A percentile compares a stretch with the other conserved stretches of the same genome.
Evolutionary conservation across 352 stramenopile genomes (phyloP).

Genomic region (Halophytophthora polymorphica): DNA sequence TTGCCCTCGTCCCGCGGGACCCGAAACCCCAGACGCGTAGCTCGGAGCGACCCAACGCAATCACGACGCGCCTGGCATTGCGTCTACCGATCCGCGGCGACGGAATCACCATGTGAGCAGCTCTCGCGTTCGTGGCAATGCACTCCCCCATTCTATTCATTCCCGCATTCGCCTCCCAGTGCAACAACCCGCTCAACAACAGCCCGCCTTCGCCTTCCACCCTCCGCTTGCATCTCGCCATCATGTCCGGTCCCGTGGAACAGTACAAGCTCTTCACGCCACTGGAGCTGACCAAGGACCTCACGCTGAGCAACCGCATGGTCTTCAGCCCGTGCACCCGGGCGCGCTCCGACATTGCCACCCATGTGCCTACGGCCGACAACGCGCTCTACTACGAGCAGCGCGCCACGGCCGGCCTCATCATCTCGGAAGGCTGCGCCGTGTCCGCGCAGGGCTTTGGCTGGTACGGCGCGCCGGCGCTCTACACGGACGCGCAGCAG

Average conservation of each 20-base stretch:
- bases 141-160: too few relatives aligned
- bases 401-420: conserved; percentile 20
- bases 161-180: too few relatives aligned
- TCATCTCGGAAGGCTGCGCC: conserved; percentile 23
- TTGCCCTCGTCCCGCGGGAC: too few relatives aligned
- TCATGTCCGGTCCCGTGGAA: conserved; percentile 22
- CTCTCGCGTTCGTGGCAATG: too few relatives aligned
- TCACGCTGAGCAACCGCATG: conserved; percentile 40
- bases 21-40: too few relatives aligned
- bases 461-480: conserved; percentile 34
- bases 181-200: too few relatives aligned
- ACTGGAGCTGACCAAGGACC: conserved; percentile 23
- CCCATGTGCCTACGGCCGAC: conserved; percentile 18
- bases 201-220: too few relatives aligned
- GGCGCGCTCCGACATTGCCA: conserved; percentile 24
- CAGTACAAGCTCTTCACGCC: conserved; percentile 44
- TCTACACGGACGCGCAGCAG: conserved; percentile 34
- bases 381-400: conserved; percentile 37
- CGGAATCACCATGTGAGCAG: too few relatives aligned
- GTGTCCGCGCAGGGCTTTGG: conserved; percentile 25
- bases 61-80: too few relatives aligned
- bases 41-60: too few relatives aligned
- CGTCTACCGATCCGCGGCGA: too few relatives aligned
- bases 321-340: conserved; percentile 44
- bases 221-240: not conserved